Evolutionary conservation across 169 alveolate species (phyloP).

Genomic region (Condylostoma magnum): DNA sequence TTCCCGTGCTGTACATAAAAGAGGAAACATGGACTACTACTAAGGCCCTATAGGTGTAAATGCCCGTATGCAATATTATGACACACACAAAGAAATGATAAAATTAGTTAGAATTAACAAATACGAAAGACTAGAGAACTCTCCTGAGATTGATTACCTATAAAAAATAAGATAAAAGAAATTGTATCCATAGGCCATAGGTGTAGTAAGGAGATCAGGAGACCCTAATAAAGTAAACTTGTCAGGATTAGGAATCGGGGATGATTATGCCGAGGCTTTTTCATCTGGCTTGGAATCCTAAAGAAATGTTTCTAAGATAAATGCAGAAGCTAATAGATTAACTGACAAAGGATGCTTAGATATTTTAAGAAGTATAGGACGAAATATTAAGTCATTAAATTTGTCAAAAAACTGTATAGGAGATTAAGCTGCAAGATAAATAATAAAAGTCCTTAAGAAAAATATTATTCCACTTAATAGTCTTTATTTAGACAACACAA

Average conservation of each 20-base stretch:
- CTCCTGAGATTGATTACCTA: constrained; percentile 15
- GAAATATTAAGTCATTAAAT: neutral
- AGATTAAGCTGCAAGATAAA: neutral
- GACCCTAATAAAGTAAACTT: neutral
- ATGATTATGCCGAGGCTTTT: constrained; percentile 30
- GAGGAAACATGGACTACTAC: constrained; percentile 14
- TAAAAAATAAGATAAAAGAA: neutral
- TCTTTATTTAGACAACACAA: too few species aligned
- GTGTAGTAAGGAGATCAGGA: constrained; percentile 21
- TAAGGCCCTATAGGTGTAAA: neutral
- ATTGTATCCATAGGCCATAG: constrained; percentile 28
- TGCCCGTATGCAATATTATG: constrained; percentile 13
- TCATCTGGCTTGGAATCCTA: constrained; percentile 1
- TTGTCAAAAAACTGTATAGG: constrained; percentile 1
- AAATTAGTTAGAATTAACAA: constrained; percentile 1
- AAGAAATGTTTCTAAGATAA: neutral
- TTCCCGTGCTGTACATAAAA: too few species aligned
- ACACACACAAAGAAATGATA: neutral
- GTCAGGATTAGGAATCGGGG: constrained; percentile 16
- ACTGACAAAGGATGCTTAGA: constrained; percentile 14
- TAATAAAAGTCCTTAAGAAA: neutral
- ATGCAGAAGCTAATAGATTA: constrained; percentile 10
- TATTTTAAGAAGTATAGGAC: neutral
- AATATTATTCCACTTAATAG: constrained; percentile 18
- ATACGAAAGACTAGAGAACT: constrained; percentile 9